Evolutionary conservation across 768 basidiomycete species (phyloP), one percentile per base, ranked within the genome.

Genomic region (Cyclocybe cylindracea): DNA sequence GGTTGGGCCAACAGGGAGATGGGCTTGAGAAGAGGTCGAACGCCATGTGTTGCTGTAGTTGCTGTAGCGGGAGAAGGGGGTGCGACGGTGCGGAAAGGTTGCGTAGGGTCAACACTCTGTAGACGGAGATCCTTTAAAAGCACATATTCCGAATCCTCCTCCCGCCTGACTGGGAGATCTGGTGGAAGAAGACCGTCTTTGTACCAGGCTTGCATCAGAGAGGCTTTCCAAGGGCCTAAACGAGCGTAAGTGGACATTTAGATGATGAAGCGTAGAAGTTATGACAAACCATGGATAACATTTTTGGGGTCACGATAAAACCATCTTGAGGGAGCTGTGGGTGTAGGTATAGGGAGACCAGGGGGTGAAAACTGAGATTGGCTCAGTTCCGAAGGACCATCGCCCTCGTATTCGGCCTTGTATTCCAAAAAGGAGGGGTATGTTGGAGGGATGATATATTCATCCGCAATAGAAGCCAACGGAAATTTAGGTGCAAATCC

Each of bases 371-470:
- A 88, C 62, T 90, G 85, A 33, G 82, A 74, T 56, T 83, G 82
- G 0, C 83, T 70, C 41, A 82, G 70, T 64, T 84, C 80, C 40
- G 70, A 69, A 35, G 53, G 61, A 44, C 62, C 73, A 46, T 75
- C 74, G 31, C 73, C 48, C 48, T 83, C 91, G 58, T 85, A 71
- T 54, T 78, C 71, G 13, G 73, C 75, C 38, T 87, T 80, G 63
- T 92, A 89, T 39, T 83, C 78, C 53, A 91, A 69, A 68, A 93
- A 91, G 38, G 84, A 77, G 10, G 85, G 80, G 69, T 96, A 96
- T 54, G 91, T 91, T 1, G 93, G 93, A 7, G 93, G 93, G 46
- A 96, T 96, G 51, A 92, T 82, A 67, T 91, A 96, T 38, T 94
- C 91, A 61, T 94, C 90, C 29, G 92, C 89, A 48, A 96, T 89